Conservation (phyloP, 169 alveolate species). For the Plasmodium gallinaceum region DNA sequence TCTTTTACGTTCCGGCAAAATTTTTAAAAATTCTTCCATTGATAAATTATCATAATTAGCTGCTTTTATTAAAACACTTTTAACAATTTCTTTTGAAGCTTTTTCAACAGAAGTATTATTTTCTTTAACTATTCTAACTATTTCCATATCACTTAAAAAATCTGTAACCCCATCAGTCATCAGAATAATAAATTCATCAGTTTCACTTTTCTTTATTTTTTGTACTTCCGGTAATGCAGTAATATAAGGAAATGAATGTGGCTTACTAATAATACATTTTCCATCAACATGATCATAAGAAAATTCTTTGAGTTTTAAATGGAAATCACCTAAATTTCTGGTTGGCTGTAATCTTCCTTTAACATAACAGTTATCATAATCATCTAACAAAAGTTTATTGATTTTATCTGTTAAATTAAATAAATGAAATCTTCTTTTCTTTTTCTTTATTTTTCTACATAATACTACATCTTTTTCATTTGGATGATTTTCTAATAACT, state of each 20-base stretch:
- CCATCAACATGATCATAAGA: constrained; percentile 50
- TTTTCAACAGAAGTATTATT: constrained; percentile 11
- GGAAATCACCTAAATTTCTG: constrained; percentile 83
- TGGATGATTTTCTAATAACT: constrained; percentile 80
- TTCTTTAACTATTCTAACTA: constrained; percentile 19
- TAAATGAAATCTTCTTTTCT: constrained; percentile 3
- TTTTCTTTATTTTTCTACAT: constrained; percentile 9
- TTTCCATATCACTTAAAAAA: constrained; percentile 73
- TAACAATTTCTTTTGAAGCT: constrained; percentile 29
- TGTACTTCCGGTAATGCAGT: constrained; percentile 78
- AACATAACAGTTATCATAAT: constrained; percentile 69
- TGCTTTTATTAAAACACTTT: constrained; percentile 32
- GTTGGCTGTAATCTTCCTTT: constrained; percentile 87
- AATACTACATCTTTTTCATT: constrained; percentile 79
- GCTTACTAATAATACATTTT: constrained; percentile 21
- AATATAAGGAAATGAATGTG: constrained; percentile 81
- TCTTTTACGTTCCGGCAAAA: constrained; percentile 24
- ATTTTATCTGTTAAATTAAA: background rate
- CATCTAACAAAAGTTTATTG: background rate
- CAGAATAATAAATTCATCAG: constrained; percentile 78
- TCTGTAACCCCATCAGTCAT: constrained; percentile 86
- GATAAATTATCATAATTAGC: constrained; percentile 3
- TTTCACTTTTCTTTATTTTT: constrained; percentile 21
- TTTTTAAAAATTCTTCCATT: constrained; percentile 2
- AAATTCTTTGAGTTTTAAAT: constrained; percentile 73